phyloP scores from a whole-genome alignment of 139 green algal genomes.

The Diplosphaera chodatii region DNA sequence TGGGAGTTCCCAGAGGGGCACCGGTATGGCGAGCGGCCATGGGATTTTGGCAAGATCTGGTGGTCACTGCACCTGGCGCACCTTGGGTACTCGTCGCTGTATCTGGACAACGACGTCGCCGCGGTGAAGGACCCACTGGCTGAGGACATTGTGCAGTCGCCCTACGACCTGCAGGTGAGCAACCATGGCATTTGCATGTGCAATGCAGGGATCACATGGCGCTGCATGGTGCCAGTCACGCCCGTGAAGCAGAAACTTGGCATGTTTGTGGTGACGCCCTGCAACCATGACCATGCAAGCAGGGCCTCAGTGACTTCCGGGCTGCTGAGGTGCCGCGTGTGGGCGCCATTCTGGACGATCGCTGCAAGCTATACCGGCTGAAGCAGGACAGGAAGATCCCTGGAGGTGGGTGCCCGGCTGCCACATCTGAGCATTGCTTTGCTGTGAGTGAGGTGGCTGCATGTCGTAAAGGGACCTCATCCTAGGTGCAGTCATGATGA shows the following conservation, averaged over 20 bases:
- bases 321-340: background rate
- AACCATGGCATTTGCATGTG: no score
- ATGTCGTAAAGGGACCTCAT: no score
- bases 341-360: background rate
- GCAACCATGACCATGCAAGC: background rate
- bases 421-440: no score
- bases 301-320: conserved; percentile 9
- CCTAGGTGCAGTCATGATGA: no score
- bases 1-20: background rate
- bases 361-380: conserved; percentile 2
- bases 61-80: background rate
- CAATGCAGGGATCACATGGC: no score
- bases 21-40: background rate
- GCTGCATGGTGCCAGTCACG: no score
- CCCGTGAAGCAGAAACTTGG: no score
- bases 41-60: conserved; percentile 6
- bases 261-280: no score
- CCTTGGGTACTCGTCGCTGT: conserved; percentile 2
- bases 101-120: conserved; percentile 2
- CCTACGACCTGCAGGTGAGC: conserved; percentile 5
- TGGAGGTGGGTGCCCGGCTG: background rate
- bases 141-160: background rate
- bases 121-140: background rate
- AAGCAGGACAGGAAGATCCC: background rate
- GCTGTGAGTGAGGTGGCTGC: no score